phyloP scores from a whole-genome alignment of 495 filamentous ascomycete species.

The Podospora didyma region DNA sequence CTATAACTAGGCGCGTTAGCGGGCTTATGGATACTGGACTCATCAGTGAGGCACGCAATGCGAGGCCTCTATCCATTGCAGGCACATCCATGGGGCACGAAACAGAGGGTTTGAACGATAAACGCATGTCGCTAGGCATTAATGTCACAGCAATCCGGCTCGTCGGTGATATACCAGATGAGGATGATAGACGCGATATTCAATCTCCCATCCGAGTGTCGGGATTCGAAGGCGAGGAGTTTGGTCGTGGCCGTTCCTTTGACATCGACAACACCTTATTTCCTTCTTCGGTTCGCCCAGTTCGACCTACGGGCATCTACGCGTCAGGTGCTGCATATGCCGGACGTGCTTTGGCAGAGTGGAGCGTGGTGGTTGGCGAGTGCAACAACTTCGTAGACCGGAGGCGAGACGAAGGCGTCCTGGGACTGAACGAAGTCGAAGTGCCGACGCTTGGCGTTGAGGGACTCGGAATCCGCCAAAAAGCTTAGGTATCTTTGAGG shows the following conservation, averaged over 20 bases:
- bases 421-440: conserved; percentile 71
- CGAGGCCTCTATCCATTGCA: conserved; percentile 24
- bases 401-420: conserved; percentile 79
- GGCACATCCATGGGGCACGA: conserved; percentile 5
- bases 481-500: conserved; percentile 7
- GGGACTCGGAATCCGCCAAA: conserved; percentile 59
- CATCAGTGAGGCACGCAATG: conserved; percentile 43
- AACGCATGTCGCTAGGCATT: conserved; percentile 19
- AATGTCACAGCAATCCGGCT: conserved; percentile 9
- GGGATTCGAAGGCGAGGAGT: conserved; percentile 13
- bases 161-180: conserved; percentile 3
- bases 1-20: conserved; percentile 41
- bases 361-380: conserved; percentile 78
- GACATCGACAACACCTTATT: conserved; percentile 8
- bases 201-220: conserved; percentile 6
- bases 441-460: conserved; percentile 86
- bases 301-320: conserved; percentile 35
- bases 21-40: conserved; percentile 40
- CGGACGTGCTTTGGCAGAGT: conserved; percentile 88
- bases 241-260: conserved; percentile 11
- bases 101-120: conserved; percentile 5
- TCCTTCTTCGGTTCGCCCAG: conserved; percentile 24
- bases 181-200: conserved; percentile 5
- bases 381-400: conserved; percentile 91
- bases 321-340: conserved; percentile 59